Evolutionary conservation across 148 eudicot species (phyloP), one percentile per base, ranked within the genome.

Genomic region (Camellia sinensis): DNA sequence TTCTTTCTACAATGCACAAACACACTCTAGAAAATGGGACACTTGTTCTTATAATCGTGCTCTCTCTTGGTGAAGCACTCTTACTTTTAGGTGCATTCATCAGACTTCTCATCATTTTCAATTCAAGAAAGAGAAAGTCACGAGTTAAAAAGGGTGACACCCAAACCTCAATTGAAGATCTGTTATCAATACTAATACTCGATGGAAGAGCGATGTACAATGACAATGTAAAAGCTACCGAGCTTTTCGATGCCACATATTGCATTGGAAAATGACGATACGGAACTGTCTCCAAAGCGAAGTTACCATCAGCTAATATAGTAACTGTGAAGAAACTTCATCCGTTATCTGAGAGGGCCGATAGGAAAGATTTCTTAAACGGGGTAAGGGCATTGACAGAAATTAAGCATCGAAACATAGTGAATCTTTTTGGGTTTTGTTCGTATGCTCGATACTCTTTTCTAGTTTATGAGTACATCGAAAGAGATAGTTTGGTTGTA

Each of bases 261-360:
- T 82, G 85, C 77, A 85, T 85, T 3, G 88, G 88, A 8, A 71
- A 22, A 11, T 86, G 88, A 7, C 86, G 88, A 3, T 67, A 75
- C 54, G 84, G 90, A 22, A 82, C 50, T 54, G 89, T 87, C 18
- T 87, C 80, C 76, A 87, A 75, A 83, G 89, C 86, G n/a, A 79
- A 85, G 56, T 81, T 87, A 21, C 73, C 83, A 73, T 75, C 89
- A 69, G 87, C 83, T 9, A 85, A 85, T 65, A 54, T 75, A 10
- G 88, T 85, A 4, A 87, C 88, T 13, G 88, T 88, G 6, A 88
- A 88, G 80, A 84, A 80, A 78, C 85, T 88, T 21, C 75, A 78
- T 64, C 73, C 81, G 6, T 50, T 9, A 17, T 59, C 90, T 7
- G 76, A 71, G 44, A 22, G 53, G 57, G 83, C 40, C 59, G 63